Base-by-base conservation (phyloP, 164 flowering plant genomes). In the Macadamia tetraphylla region DNA sequence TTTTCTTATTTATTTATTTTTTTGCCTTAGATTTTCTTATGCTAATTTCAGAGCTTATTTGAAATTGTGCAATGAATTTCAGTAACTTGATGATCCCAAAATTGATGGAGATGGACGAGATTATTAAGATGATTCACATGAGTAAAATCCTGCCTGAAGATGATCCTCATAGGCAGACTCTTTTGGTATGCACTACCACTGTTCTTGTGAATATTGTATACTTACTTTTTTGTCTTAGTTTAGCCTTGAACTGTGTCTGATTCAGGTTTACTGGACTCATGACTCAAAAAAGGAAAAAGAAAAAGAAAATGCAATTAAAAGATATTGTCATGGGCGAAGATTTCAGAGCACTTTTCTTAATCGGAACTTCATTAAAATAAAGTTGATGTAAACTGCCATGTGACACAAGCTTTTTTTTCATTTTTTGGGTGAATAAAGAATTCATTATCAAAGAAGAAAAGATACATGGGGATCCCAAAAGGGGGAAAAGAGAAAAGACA, bases 61-160 rank as follows among this genome's bases (percentile, higher is more conserved):
- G 6, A 46, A 43, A 59, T 69, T 64, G 62, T 61, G 67, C 13
- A 58, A 59, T 59, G 67, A 53, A 44, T 73, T 70, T 53, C 83
- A 94, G 98, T 75, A 58, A 66, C 65, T 73, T 90, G 76, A 92
- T 94, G 99, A 71, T 52, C 35, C 88, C 95, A 71, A 92, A 94
- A 78, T 85, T 94, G 63, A 75, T 46, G 76, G 99, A 94, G 85
- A 94, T 94, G 95, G 99, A 92, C 88, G 92, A 85, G 70, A 84
- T 90, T 43, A 78, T 94, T 68, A 77, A 81, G 75, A 85, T 42
- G 80, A 87, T 94, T 76, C 88, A 94, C 74, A 67, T 58, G 71
- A 81, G 72, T 72, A 70, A 48, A n/a, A 46, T 77, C 40, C 64
- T 62, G 57, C 66, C 74, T 60, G 71, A 70, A 73, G 74, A 76